Conservation (phyloP, 2,329 filamentous ascomycete species). For the Trichoderma pleuroti region DNA sequence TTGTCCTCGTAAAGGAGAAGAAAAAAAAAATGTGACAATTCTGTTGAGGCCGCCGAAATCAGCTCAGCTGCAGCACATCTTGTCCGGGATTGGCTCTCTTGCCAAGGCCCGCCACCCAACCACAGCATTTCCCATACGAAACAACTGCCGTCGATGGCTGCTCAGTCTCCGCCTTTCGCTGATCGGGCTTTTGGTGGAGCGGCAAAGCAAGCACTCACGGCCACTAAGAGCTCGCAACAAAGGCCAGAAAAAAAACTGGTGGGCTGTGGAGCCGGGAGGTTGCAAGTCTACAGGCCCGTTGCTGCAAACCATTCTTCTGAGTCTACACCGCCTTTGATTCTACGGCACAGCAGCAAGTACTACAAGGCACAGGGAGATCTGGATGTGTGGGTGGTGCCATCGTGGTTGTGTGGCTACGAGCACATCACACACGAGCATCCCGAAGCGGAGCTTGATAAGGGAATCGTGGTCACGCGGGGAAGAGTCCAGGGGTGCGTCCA, state of each 20-base stretch:
- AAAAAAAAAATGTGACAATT: neutral
- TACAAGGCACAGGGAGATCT: neutral
- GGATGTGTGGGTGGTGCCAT: neutral
- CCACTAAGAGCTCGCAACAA: neutral
- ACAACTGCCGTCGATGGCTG: neutral
- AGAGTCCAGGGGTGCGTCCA: constrained; percentile 5
- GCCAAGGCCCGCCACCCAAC: constrained; percentile 1
- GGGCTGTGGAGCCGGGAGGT: neutral
- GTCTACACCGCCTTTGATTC: constrained; percentile 9
- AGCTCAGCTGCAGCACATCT: neutral
- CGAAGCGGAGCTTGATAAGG: constrained; percentile 9
- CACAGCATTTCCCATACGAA: neutral
- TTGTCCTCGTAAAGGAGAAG: neutral
- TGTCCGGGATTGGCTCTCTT: neutral
- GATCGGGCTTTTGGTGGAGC: neutral
- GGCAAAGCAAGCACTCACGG: neutral
- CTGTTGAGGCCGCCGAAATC: neutral
- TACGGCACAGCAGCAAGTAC: neutral
- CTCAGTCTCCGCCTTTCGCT: neutral
- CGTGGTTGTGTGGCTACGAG: neutral
- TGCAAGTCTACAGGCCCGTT: neutral
- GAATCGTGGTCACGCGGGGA: constrained; percentile 12
- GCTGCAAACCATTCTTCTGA: neutral
- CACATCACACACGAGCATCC: neutral
- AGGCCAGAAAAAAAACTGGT: neutral